Evolutionary conservation across 2,329 filamentous ascomycete species (phyloP).

Genomic region (Aureobasidium musti): DNA sequence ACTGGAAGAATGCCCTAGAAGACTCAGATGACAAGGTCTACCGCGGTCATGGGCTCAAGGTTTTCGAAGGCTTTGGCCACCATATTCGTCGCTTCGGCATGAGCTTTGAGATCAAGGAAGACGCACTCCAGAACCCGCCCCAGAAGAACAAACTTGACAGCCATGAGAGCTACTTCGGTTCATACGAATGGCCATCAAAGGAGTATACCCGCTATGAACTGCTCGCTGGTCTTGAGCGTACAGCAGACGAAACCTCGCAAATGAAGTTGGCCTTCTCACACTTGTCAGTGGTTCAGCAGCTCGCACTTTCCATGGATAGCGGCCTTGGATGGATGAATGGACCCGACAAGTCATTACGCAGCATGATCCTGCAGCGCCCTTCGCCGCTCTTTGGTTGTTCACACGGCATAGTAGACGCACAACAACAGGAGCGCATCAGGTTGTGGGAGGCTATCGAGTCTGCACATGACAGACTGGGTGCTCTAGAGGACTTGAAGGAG

Average conservation of each 20-base stretch:
- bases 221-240: conserved; percentile 61
- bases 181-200: conserved; percentile 64
- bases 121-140: conserved; percentile 53
- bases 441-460: conserved; percentile 41
- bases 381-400: conserved; percentile 51
- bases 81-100: conserved; percentile 66
- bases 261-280: conserved; percentile 64
- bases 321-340: conserved; percentile 68
- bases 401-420: conserved; percentile 44
- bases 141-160: conserved; percentile 59
- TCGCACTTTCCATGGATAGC: conserved; percentile 68
- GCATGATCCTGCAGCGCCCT: conserved; percentile 49
- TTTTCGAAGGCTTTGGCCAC: conserved; percentile 62
- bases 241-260: conserved; percentile 63
- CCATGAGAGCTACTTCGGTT: conserved; percentile 62
- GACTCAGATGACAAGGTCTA: conserved; percentile 48
- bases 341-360: conserved; percentile 58
- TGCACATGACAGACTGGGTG: conserved; percentile 33
- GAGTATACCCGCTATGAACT: conserved; percentile 62
- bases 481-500: conserved; percentile 35
- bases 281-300: conserved; percentile 58
- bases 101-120: conserved; percentile 66
- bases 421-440: conserved; percentile 41
- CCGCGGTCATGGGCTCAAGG: conserved; percentile 61
- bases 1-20: conserved; percentile 47